Evolutionary conservation across 495 filamentous ascomycete species (phyloP), one percentile per base, ranked within the genome.

Genomic region (Halenospora varia): DNA sequence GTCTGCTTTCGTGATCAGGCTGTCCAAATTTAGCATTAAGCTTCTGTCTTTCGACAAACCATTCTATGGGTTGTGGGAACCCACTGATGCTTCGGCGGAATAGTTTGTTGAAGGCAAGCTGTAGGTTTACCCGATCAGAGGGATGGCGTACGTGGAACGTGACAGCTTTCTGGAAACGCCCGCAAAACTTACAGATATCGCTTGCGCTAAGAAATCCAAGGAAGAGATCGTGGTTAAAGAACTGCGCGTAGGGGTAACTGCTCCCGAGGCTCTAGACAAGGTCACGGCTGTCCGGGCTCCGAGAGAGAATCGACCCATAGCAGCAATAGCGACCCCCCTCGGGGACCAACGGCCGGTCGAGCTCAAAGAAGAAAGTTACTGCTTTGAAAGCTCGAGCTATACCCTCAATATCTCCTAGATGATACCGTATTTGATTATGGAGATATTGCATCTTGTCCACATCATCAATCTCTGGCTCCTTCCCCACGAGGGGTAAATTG

Each of bases 341-440:
- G 19, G 10, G 17, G n/a, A 24, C 40, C 44, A 51, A 29, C 25
- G 55, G 60, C 35, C 18, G 49, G 44, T 59, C 23, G 13, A 62
- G 60, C 50, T 62, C 60, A 51, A 62, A 62, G 48, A 62, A 62
- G 48, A 62, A 62, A 24, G 48, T 35, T 49, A 57, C 54, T 10
- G 54, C 59, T 19, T 62, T 62, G 18, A 62, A 54, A 29, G 60
- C 60, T 25, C 56, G 26, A 25, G 60, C 49, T 10, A 62, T 46
- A 29, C 48, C 60, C n/a, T 58, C 39, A 11, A 62, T 46, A 51
- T 62, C 50, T 29, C 55, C 50, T 17, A 58, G 23, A 42, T 62
- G 46, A 45, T 35, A 46, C 2, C 18, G 13, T 23, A 59, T 45
- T 48, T 54, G 49, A 24, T 55, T 24, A 15, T 59, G 42, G 18